These are phyloP conservation scores for Colletotrichum eremochloae DNA, from an alignment of 2,329 filamentous ascomycete genomes.

Conservation along the genomic window DNA sequence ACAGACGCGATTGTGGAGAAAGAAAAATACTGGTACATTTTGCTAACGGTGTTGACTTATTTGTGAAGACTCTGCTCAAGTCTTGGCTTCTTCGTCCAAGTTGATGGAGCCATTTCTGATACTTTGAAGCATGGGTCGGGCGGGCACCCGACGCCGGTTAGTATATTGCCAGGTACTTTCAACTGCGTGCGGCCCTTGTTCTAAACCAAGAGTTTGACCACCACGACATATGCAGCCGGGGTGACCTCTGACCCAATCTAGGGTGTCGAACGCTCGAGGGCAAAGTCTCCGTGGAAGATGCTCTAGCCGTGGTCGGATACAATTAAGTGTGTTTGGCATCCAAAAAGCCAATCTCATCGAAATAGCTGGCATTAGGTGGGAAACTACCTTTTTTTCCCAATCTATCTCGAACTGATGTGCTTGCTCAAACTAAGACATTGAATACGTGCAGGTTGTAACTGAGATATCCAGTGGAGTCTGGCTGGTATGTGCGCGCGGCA, in stretches of 20 bases:
- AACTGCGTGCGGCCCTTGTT: not conserved
- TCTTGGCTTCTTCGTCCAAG: not conserved
- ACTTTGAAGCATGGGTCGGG: not conserved
- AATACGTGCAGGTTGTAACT: not conserved
- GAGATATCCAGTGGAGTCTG: not conserved
- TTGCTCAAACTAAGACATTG: conserved; percentile 12
- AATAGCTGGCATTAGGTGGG: conserved; percentile 11
- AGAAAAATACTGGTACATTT: not conserved
- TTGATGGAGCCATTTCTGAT: conserved; percentile 3
- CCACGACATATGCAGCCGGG: conserved; percentile 21
- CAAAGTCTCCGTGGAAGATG: conserved; percentile 4
- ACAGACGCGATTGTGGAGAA: conserved; percentile 2
- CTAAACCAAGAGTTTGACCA: conserved; percentile 17
- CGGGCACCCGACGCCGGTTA: not conserved
- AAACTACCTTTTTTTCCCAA: not conserved
- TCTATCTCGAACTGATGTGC: not conserved
- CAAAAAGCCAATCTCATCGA: conserved; percentile 5
- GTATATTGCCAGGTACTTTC: not conserved
- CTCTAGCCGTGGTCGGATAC: not conserved
- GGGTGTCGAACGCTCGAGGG: not conserved
- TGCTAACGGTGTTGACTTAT: conserved; percentile 19
- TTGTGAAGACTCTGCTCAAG: conserved; percentile 2
- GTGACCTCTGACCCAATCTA: not conserved
- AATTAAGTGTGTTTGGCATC: conserved; percentile 15
- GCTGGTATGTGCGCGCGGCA: conserved; percentile 19